A percentile compares a stretch with the other conserved stretches of the same genome.
Conservation (phyloP, 768 basidiomycete genomes). For the Leccinum subgranulosum region DNA sequence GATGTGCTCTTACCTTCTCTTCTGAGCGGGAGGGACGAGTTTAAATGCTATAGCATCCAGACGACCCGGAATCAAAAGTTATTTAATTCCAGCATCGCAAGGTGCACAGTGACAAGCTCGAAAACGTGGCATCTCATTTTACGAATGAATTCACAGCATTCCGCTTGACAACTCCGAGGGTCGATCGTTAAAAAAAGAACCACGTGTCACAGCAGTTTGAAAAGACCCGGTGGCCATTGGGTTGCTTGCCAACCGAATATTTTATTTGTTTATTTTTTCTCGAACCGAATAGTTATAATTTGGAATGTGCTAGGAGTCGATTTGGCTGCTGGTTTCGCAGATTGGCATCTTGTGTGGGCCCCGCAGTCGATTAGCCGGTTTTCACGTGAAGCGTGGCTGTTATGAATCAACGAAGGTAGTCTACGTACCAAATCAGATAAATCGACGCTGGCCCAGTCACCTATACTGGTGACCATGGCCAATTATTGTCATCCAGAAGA, state of each 20-base stretch:
- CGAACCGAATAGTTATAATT: accelerated
- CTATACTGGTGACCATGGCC: background rate
- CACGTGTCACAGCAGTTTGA: background rate
- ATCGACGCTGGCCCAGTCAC: background rate
- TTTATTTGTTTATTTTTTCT: too few species aligned
- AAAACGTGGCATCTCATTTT: background rate
- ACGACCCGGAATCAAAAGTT: background rate
- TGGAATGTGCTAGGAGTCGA: background rate
- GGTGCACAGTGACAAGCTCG: background rate
- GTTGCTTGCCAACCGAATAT: background rate
- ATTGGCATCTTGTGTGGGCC: too few species aligned
- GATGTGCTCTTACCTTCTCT: background rate
- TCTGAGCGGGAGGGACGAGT: background rate
- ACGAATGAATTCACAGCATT: background rate
- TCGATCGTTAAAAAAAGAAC: background rate
- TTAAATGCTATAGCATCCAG: background rate
- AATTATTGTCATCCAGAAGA: background rate
- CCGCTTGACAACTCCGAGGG: background rate
- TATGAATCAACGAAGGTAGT: background rate
- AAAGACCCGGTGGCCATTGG: background rate
- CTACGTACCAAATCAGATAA: too few species aligned
- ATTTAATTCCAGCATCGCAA: background rate
- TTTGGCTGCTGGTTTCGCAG: background rate
- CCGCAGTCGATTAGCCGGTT: background rate
- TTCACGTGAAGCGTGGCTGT: background rate